These are phyloP conservation scores for Dalbergia cochinchinensis DNA, from an alignment of 306 rosid genomes.

Conservation along the genomic window DNA sequence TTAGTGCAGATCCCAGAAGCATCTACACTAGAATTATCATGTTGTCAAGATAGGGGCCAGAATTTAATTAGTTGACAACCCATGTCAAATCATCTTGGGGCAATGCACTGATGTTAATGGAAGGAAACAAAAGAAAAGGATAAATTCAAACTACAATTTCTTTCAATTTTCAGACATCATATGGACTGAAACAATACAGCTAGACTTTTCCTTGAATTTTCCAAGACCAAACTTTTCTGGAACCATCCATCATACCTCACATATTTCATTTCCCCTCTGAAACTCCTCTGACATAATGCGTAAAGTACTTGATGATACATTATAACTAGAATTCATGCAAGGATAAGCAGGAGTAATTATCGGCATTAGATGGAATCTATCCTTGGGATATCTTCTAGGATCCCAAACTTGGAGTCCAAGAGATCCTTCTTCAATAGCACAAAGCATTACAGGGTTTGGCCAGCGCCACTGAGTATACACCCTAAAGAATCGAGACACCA, in stretches of 20 bases:
- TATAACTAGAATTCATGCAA: slow-evolving; percentile 94
- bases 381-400: slow-evolving; percentile 90
- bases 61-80: not conserved
- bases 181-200: not conserved
- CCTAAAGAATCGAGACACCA: slow-evolving; percentile 93
- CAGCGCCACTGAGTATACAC: slow-evolving; percentile 93
- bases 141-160: not conserved
- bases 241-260: slow-evolving; percentile 70
- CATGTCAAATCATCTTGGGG: not conserved
- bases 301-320: slow-evolving; percentile 85
- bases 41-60: not conserved
- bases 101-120: not conserved
- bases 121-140: slow-evolving; percentile 7
- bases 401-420: slow-evolving; percentile 95
- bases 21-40: not conserved
- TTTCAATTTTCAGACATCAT: slow-evolving; percentile 25
- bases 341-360: slow-evolving; percentile 98
- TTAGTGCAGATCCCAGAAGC: not conserved
- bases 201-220: slow-evolving; percentile 2
- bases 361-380: slow-evolving; percentile 85
- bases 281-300: slow-evolving; percentile 85
- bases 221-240: slow-evolving; percentile 12
- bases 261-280: slow-evolving; percentile 83
- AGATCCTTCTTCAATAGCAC: slow-evolving; percentile 82
- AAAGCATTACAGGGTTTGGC: slow-evolving; percentile 99